Conservation (phyloP, 1,284 basidiomycete genomes). For the Exobasidium cylindrosporum region DNA sequence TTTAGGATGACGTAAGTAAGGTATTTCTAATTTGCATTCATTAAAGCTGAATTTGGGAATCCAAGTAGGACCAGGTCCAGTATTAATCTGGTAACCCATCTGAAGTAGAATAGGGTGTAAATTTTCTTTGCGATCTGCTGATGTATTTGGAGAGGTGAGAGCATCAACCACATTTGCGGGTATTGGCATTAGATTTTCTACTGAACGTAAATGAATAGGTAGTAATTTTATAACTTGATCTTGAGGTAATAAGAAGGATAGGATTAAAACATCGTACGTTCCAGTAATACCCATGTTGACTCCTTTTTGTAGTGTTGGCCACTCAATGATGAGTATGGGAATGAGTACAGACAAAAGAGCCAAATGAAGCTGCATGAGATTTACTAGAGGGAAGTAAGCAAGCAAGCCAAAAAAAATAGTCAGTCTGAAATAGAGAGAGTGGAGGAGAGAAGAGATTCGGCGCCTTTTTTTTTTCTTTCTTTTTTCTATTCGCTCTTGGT, state of each 20-base stretch:
- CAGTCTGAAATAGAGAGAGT: no score
- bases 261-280: slow-evolving; percentile 20
- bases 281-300: slow-evolving; percentile 17
- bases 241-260: slow-evolving; percentile 16
- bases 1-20: slow-evolving; percentile 17
- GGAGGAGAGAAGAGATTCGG: no score
- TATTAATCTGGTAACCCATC: slow-evolving; percentile 16
- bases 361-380: not conserved
- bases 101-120: slow-evolving; percentile 16
- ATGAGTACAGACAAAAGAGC: not conserved
- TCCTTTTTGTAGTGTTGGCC: not conserved
- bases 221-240: not conserved
- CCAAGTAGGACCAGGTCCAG: slow-evolving; percentile 16
- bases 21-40: slow-evolving; percentile 20
- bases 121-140: not conserved
- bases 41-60: slow-evolving; percentile 16
- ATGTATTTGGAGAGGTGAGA: not conserved
- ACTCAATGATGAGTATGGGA: not conserved
- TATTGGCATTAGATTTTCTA: slow-evolving; percentile 4
- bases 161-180: slow-evolving; percentile 2
- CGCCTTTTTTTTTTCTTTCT: no score
- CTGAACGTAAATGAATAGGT: not conserved
- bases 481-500: no score
- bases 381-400: no score
- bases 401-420: no score